Evolutionary conservation across 179 eudicot species (phyloP).

Genomic region (Amaranthus tricolor): DNA sequence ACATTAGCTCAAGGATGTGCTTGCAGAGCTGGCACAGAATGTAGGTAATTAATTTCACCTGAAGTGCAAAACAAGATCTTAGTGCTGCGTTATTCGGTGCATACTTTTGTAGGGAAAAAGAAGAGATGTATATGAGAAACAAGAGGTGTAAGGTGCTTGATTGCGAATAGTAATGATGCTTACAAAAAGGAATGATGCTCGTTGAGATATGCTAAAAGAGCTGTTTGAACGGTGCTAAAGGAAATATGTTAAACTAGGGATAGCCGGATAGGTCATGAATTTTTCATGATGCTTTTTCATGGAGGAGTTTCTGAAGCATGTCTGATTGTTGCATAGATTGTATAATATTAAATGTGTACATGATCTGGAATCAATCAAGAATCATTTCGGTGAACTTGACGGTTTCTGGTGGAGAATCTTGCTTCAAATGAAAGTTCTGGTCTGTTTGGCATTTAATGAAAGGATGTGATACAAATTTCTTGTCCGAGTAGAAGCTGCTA

Average conservation of each 20-base stretch:
- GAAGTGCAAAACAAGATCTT: too few species aligned
- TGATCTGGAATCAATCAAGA: slow-evolving; percentile 4
- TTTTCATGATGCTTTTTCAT: neutral
- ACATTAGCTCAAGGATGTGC: slow-evolving; percentile 77
- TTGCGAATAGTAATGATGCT: too few species aligned
- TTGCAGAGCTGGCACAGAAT: slow-evolving; percentile 55
- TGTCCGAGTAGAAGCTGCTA: neutral
- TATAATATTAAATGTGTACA: neutral
- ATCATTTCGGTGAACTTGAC: neutral
- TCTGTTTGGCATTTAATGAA: neutral
- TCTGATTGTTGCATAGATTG: neutral
- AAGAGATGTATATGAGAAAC: too few species aligned
- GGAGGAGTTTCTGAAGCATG: neutral
- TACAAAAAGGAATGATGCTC: neutral
- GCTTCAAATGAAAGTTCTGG: neutral
- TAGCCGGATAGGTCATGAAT: neutral
- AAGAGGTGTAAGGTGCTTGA: too few species aligned
- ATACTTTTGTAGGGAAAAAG: too few species aligned
- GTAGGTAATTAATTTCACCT: slow-evolving; percentile 26
- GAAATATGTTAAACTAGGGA: neutral
- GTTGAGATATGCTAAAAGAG: neutral
- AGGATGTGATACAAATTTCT: neutral
- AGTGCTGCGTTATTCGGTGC: too few species aligned
- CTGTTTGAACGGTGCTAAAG: neutral
- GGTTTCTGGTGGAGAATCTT: slow-evolving; percentile 7